phyloP scores from a whole-genome alignment of 78 protist genomes.

The Protostelium mycophagum region DNA sequence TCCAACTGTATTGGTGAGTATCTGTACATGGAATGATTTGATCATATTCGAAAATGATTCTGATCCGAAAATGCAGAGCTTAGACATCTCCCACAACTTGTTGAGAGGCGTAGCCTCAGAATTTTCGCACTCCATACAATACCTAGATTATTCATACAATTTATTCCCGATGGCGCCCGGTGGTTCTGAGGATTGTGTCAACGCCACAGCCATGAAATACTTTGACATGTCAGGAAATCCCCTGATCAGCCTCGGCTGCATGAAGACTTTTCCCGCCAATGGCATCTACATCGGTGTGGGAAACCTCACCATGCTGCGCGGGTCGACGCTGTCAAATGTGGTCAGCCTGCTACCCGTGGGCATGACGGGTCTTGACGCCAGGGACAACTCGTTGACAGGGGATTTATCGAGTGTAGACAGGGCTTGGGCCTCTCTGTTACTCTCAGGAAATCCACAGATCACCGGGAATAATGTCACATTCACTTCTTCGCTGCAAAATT shows the following conservation, averaged over 20 bases:
- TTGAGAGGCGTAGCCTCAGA: background rate
- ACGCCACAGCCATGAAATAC: background rate
- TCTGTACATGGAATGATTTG: no score
- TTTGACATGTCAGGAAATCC: background rate
- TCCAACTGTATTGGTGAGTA: no score
- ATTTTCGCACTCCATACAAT: background rate
- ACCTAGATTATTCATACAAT: background rate
- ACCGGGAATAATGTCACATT: no score
- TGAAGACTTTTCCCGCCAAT: background rate
- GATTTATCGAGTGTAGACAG: no score
- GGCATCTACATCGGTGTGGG: background rate
- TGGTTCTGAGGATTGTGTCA: background rate
- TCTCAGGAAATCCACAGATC: no score
- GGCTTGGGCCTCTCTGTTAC: no score
- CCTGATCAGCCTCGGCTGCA: background rate
- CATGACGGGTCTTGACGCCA: background rate
- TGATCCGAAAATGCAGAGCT: no score
- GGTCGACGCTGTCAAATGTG: background rate
- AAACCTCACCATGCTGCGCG: background rate
- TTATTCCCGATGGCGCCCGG: background rate
- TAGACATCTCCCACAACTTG: background rate
- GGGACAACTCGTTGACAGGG: background rate
- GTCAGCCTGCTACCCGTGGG: background rate
- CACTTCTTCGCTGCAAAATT: no score
- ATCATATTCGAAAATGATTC: no score